A percentile compares a stretch with the other conserved stretches of the same genome.
phyloP scores from a whole-genome alignment of 1,139 yeast genomes.

The Maudiozyma humilis region DNA sequence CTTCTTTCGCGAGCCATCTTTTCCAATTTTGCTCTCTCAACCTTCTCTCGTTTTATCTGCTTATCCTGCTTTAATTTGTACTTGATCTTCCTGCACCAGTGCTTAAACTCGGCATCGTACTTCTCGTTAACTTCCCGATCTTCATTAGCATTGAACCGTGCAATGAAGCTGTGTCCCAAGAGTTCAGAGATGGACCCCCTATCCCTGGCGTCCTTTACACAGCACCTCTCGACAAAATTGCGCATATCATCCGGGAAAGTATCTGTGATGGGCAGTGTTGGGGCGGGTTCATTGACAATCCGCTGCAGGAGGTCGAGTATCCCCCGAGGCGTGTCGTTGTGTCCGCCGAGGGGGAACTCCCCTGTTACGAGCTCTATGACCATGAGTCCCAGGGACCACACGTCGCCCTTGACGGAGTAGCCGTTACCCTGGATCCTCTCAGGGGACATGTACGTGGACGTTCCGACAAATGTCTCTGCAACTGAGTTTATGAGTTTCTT shows the following conservation, averaged over 20 bases:
- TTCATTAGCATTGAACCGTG: conserved; percentile 15
- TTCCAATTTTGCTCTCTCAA: conserved; percentile 25
- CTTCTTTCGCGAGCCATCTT: neutral
- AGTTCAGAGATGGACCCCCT: conserved; percentile 60
- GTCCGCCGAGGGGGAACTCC: conserved; percentile 50
- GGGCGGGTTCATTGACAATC: conserved; percentile 90
- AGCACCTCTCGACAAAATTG: conserved; percentile 59
- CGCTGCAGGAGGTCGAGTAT: conserved; percentile 83
- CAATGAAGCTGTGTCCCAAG: conserved; percentile 32
- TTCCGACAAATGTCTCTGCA: conserved; percentile 96
- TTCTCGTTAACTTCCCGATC: conserved; percentile 9
- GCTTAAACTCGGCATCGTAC: conserved; percentile 24
- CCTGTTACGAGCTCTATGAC: conserved; percentile 84
- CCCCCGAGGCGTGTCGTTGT: conserved; percentile 66
- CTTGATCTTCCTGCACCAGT: conserved; percentile 30
- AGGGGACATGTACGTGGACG: conserved; percentile 96
- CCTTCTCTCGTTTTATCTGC: conserved; percentile 26
- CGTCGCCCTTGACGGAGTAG: conserved; percentile 88
- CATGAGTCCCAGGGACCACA: conserved; percentile 93
- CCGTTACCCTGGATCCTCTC: conserved; percentile 92
- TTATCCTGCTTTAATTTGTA: conserved; percentile 26
- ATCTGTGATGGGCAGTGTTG: conserved; percentile 44
- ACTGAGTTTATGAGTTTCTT: conserved; percentile 84
- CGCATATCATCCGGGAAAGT: conserved; percentile 41
- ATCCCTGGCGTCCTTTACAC: conserved; percentile 52